Percentiles rank a stretch among this genome's conserved stretches.
Evolutionary conservation across 495 filamentous ascomycete genomes (phyloP).

Genomic region (Gamarada debralockiae): DNA sequence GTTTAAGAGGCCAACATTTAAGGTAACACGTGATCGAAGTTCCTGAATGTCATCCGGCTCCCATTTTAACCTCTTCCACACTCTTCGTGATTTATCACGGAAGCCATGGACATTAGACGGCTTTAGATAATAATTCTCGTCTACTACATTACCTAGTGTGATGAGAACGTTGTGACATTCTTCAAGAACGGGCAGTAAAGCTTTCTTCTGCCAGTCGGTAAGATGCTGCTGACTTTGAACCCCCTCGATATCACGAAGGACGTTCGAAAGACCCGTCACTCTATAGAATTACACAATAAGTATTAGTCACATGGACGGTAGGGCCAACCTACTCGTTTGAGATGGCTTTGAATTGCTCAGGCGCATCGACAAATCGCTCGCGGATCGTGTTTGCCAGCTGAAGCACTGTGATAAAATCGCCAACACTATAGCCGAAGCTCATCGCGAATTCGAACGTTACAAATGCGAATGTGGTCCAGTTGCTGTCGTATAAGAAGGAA

Average conservation of each 20-base stretch:
- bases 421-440: slow-evolving; percentile 3
- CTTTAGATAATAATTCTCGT: background rate
- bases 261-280: slow-evolving; percentile 17
- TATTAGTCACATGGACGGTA: background rate
- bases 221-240: background rate
- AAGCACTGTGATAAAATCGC: background rate
- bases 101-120: background rate
- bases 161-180: background rate
- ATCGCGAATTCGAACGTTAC: too few relatives aligned
- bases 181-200: background rate
- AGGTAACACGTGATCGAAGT: slow-evolving; percentile 18
- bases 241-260: slow-evolving; percentile 22
- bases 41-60: slow-evolving; percentile 26
- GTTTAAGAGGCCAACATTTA: slow-evolving; percentile 20
- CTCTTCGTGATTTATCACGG: background rate
- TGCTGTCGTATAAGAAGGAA: too few relatives aligned
- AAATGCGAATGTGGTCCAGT: too few relatives aligned
- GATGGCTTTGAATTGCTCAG: background rate
- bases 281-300: background rate
- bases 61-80: slow-evolving; percentile 27
- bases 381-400: background rate
- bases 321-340: slow-evolving; percentile 10
- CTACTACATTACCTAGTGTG: background rate
- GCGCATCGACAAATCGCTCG: background rate
- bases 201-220: background rate